These are phyloP conservation scores for Fusarium sp. DNA, from an alignment of 2,329 filamentous ascomycete genomes.

Conservation along the genomic window DNA sequence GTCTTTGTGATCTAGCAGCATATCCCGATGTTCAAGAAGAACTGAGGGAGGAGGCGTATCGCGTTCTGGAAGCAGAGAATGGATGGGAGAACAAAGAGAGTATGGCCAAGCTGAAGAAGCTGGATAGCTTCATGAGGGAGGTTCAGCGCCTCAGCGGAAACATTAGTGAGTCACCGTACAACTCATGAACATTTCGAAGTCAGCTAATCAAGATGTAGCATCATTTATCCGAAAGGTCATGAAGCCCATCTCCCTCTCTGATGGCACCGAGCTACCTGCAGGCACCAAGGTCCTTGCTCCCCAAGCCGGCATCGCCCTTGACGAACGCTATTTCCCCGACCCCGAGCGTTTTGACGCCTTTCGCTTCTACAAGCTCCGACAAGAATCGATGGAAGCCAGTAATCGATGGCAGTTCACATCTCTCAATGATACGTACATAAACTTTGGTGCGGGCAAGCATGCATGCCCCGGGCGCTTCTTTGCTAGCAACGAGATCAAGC, in stretches of 20 bases:
- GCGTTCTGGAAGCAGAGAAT: conserved; percentile 57
- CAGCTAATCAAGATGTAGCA: conserved; percentile 50
- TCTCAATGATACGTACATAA: conserved; percentile 58
- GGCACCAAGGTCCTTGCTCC: conserved; percentile 60
- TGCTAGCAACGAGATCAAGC: conserved; percentile 61
- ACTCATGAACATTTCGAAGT: not conserved
- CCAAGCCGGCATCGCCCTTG: conserved; percentile 58
- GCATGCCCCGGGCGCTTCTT: conserved; percentile 65
- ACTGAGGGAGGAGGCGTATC: conserved; percentile 62
- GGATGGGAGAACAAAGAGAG: conserved; percentile 59
- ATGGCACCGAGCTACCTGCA: conserved; percentile 59
- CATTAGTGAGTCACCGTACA: conserved; percentile 55
- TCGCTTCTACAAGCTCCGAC: conserved; percentile 62
- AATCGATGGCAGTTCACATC: conserved; percentile 61
- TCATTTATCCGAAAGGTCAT: conserved; percentile 62
- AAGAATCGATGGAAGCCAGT: conserved; percentile 54
- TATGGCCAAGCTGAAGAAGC: conserved; percentile 60
- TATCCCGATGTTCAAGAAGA: conserved; percentile 62
- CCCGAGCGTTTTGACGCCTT: conserved; percentile 63
- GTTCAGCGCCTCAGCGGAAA: conserved; percentile 57
- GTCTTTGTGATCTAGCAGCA: conserved; percentile 64
- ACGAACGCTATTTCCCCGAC: conserved; percentile 57
- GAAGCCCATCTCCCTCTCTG: conserved; percentile 60
- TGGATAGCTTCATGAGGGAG: conserved; percentile 65
- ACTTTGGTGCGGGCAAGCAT: conserved; percentile 63